Percentiles rank a stretch among this genome's conserved stretches.
phyloP scores from a whole-genome alignment of 257 asterid species.

The Gardenia jasminoides region DNA sequence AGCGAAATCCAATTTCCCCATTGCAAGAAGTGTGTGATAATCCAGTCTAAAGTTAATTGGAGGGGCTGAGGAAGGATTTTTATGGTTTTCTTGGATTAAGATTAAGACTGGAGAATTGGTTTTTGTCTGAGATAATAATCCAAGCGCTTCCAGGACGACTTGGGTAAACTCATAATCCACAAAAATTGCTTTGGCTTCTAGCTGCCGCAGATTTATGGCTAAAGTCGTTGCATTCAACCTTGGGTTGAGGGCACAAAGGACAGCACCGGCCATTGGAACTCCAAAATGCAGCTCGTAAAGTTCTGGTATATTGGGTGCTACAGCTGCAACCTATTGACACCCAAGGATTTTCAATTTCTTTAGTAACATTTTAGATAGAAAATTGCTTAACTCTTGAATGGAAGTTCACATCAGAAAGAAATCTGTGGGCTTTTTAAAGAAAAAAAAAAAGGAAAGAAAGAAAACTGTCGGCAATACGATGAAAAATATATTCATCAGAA shows the following conservation, averaged over 20 bases:
- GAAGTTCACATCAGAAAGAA: too few relatives aligned
- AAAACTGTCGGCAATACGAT: too few relatives aligned
- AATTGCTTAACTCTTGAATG: too few relatives aligned
- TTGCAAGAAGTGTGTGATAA: conserved; percentile 40
- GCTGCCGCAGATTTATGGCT: conserved; percentile 38
- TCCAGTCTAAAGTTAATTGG: conserved; percentile 13
- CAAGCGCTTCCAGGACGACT: conserved; percentile 39
- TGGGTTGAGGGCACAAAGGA: conserved; percentile 55
- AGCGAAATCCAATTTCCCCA: conserved; percentile 40
- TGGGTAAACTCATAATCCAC: conserved; percentile 45
- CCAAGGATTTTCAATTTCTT: neutral
- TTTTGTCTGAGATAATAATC: conserved; percentile 25
- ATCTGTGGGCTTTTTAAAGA: too few relatives aligned
- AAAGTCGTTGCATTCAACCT: conserved; percentile 42
- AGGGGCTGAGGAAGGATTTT: neutral
- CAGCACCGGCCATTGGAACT: conserved; percentile 71
- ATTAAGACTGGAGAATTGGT: conserved; percentile 31
- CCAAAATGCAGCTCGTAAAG: conserved; percentile 64
- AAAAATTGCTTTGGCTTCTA: conserved; percentile 51
- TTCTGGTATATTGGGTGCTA: conserved; percentile 70
- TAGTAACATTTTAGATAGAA: neutral
- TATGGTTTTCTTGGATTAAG: conserved; percentile 34
- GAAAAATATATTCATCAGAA: too few relatives aligned
- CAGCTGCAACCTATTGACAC: conserved; percentile 48
- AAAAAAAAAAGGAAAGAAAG: too few relatives aligned